Evolutionary conservation across 306 rosid genomes (phyloP).

Genomic region (Boehmeria nivea): DNA sequence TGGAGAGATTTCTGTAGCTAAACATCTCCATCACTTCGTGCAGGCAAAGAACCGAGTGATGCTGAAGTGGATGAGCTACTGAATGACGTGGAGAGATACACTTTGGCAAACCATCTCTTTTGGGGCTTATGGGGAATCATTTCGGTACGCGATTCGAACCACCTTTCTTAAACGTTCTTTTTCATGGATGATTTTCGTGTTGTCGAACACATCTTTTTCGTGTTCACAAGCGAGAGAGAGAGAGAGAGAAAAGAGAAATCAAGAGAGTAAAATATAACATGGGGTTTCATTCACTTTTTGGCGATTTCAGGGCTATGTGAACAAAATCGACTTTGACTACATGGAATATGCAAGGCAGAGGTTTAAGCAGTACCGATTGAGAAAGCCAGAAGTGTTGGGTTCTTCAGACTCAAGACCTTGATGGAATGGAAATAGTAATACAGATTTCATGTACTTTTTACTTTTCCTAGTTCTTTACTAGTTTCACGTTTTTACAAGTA

Average conservation of each 20-base stretch:
- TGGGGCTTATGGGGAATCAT: conserved; percentile 98
- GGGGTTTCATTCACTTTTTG: background rate
- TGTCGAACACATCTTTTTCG: background rate
- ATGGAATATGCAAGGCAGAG: conserved; percentile 79
- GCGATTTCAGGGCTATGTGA: conserved; percentile 58
- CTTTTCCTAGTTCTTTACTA: background rate
- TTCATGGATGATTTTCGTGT: too few species aligned
- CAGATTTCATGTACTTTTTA: too few species aligned
- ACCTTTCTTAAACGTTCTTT: background rate
- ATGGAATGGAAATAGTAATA: too few species aligned
- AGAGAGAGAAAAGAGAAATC: background rate
- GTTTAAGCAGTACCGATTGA: conserved; percentile 62
- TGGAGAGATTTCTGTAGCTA: too few species aligned
- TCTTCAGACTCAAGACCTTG: conserved; percentile 18
- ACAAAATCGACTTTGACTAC: conserved; percentile 86
- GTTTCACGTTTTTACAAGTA: background rate
- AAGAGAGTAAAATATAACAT: background rate
- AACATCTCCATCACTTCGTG: too few species aligned
- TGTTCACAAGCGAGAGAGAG: background rate
- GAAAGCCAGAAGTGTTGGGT: conserved; percentile 44
- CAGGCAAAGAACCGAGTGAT: conserved; percentile 53
- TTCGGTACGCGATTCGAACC: conserved; percentile 45
- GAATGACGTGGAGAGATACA: conserved; percentile 50
- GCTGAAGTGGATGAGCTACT: conserved; percentile 56
- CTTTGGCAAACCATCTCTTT: conserved; percentile 72